These are phyloP conservation scores for Iberis pinnata DNA, from an alignment of 345 rosid species.

Conservation along the genomic window DNA sequence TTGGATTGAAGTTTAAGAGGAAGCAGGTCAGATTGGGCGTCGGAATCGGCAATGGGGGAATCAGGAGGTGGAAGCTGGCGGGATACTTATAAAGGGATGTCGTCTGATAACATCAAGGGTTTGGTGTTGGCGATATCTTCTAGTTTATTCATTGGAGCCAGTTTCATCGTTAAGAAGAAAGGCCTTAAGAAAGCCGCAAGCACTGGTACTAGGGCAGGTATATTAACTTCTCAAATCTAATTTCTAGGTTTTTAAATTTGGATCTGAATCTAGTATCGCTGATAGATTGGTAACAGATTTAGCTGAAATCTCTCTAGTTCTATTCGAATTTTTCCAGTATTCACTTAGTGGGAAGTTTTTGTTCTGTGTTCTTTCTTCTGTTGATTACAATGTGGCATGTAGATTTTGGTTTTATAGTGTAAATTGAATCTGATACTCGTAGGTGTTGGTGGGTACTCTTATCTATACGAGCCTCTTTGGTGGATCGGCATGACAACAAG, in stretches of 20 bases:
- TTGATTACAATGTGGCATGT: conserved; percentile 1
- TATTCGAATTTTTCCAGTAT: neutral
- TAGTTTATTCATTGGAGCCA: conserved; percentile 76
- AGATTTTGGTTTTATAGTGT: conserved; percentile 13
- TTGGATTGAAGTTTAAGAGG: neutral
- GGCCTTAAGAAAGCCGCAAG: conserved; percentile 70
- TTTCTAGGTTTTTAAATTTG: too few relatives aligned
- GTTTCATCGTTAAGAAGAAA: conserved; percentile 86
- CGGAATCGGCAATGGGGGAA: conserved; percentile 22
- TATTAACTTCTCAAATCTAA: neutral
- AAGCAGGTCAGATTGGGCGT: too few relatives aligned
- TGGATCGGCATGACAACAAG: conserved; percentile 98
- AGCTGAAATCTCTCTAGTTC: conserved; percentile 2
- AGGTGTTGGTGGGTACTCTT: conserved; percentile 94
- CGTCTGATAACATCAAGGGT: conserved; percentile 77
- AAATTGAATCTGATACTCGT: conserved; percentile 13
- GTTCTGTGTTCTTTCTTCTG: neutral
- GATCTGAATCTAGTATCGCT: neutral
- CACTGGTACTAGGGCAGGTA: conserved; percentile 79
- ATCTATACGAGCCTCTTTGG: conserved; percentile 95
- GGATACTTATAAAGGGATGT: conserved; percentile 59
- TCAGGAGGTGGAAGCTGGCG: conserved; percentile 35
- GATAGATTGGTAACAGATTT: neutral
- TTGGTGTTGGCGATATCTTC: conserved; percentile 75
- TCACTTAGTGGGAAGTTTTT: neutral